phyloP scores from a whole-genome alignment of 495 filamentous ascomycete species.

The Aspergillus diversus region DNA sequence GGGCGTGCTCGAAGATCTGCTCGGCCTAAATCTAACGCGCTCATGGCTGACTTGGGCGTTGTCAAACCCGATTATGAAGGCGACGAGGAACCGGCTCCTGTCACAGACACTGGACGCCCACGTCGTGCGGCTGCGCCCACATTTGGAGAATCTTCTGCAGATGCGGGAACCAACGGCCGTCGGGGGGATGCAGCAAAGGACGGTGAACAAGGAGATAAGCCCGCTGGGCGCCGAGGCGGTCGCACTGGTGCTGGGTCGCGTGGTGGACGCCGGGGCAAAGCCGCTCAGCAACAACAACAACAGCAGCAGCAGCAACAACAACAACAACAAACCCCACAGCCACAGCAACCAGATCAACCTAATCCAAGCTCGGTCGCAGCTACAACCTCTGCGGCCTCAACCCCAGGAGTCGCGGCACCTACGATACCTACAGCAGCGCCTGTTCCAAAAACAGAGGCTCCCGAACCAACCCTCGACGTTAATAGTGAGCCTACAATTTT shows the following conservation, averaged over 20 bases:
- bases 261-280: constrained; percentile 42
- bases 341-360: constrained; percentile 32
- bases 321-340: constrained; percentile 26
- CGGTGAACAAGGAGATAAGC: constrained; percentile 61
- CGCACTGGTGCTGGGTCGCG: constrained; percentile 44
- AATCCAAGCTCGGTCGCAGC: constrained; percentile 19
- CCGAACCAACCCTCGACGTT: constrained; percentile 34
- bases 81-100: constrained; percentile 54
- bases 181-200: constrained; percentile 51
- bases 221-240: constrained; percentile 51
- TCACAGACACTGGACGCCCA: constrained; percentile 72
- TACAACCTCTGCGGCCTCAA: constrained; percentile 14
- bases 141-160: constrained; percentile 65
- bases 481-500: constrained; percentile 23
- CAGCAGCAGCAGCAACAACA: constrained; percentile 32
- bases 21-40: constrained; percentile 72
- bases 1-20: constrained; percentile 56
- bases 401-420: background rate
- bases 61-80: constrained; percentile 59
- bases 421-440: constrained; percentile 27
- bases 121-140: constrained; percentile 70
- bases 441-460: constrained; percentile 39
- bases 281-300: constrained; percentile 33
- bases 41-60: constrained; percentile 73
- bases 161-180: constrained; percentile 52